A percentile compares a stretch with the other conserved stretches of the same genome.
These are phyloP conservation scores for Fulvia fulva DNA, from an alignment of 2,329 filamentous ascomycete species.

Conservation along the genomic window DNA sequence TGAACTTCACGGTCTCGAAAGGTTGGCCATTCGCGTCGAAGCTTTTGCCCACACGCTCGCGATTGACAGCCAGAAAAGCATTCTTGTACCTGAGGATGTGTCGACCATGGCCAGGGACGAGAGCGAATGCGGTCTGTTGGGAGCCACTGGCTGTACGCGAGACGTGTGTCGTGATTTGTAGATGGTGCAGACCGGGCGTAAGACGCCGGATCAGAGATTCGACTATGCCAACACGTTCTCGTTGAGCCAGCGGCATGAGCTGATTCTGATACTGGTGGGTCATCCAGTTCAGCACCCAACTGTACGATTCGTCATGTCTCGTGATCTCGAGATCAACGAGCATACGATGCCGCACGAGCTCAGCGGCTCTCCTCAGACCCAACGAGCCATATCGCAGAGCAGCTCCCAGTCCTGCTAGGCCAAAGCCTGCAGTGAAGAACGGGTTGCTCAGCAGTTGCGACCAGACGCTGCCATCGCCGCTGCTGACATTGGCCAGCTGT, in stretches of 20 bases:
- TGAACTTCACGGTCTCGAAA: constrained; percentile 90
- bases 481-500: constrained; percentile 32
- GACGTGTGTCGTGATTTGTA: constrained; percentile 62
- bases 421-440: constrained; percentile 65
- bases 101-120: constrained; percentile 86
- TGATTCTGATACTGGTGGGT: constrained; percentile 53
- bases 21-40: constrained; percentile 79
- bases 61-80: constrained; percentile 81
- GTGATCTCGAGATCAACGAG: constrained; percentile 95
- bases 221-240: constrained; percentile 40
- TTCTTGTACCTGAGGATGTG: constrained; percentile 84
- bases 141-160: constrained; percentile 62
- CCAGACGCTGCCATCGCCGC: constrained; percentile 39
- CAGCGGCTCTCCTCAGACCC: constrained; percentile 67
- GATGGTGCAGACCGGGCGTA: constrained; percentile 58
- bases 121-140: constrained; percentile 73
- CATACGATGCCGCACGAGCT: constrained; percentile 74
- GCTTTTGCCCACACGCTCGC: constrained; percentile 76
- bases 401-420: constrained; percentile 83
- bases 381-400: constrained; percentile 76
- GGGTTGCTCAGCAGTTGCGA: constrained; percentile 48
- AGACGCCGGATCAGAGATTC: constrained; percentile 55
- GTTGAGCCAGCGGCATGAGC: constrained; percentile 35
- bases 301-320: constrained; percentile 87
- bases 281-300: constrained; percentile 93